Evolutionary conservation across 352 stramenopile genomes (phyloP), one percentile per base, ranked within the genome.

Genomic region (Pelagophyceae sp.): DNA sequence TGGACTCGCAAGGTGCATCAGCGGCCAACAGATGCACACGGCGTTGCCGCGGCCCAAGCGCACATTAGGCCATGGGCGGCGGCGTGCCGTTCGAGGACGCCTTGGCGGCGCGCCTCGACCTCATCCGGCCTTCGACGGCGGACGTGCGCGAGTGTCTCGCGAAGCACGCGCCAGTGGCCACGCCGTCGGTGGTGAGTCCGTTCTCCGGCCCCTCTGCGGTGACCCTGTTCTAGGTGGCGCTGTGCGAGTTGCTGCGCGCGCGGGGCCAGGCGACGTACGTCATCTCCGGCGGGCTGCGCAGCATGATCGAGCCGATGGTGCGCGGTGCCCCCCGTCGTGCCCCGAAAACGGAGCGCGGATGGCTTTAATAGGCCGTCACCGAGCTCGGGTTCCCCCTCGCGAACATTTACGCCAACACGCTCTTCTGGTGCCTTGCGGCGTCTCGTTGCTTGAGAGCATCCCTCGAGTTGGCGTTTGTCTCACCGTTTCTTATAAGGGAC

Each of bases 251-350:
- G 67, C 87, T 99, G 64, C 88, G 98, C 61, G 79, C 88, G 60
- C 92, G 94, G 72, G 88, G 89, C 38, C 92, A 96, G 27, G 86
- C 93, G 72, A 94, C 99, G 29, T 99, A 97, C 87, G 85, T 99
- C 31, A 95, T 99, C n/a, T 98, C 91, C 6, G 96, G 96, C 60
- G 96, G 96, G 76, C 99, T 99, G 78, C 90, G 95, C 0, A 85
- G 98, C 74, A 99, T 99, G 95, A 99, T 99, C 84, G 91, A 97
- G 79, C 96, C 96, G 0, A 88, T 98, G 0, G 95, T 95, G 25
- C 84, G 80, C 82, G 83, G 70, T 86, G 95, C 82, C 85, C 91
- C 75, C 11, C 45, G 45, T 54, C 45, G 11, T 54, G 45, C 11
- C 45, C 23, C 45, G 11, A 54, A 54, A 23, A 54, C 11, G 11